A percentile compares a stretch with the other conserved stretches of the same genome.
phyloP scores from a whole-genome alignment of 23 red algal species.

The Gracilariopsis chorda region DNA sequence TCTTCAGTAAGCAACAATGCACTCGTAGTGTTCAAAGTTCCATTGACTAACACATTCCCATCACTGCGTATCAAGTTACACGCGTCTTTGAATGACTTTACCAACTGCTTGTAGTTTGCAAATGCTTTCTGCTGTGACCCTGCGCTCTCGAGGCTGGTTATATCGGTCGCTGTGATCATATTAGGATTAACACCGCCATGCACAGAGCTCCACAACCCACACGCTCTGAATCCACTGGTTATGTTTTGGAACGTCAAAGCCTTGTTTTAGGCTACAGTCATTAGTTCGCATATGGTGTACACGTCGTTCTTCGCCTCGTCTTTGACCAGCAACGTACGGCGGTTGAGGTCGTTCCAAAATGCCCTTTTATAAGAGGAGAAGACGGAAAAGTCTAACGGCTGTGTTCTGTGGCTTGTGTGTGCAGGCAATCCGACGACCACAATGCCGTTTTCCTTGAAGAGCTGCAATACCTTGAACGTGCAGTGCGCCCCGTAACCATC shows the following conservation, averaged over 20 bases:
- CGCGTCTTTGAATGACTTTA: background rate
- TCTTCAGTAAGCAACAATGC: background rate
- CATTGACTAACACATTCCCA: constrained; percentile 7
- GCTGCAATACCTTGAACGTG: background rate
- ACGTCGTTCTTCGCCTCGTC: background rate
- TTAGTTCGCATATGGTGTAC: background rate
- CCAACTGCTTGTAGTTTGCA: background rate
- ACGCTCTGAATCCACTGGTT: background rate
- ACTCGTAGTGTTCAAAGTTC: background rate
- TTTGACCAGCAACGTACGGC: background rate
- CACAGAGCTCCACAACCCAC: background rate
- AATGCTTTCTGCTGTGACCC: background rate
- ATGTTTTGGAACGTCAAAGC: background rate
- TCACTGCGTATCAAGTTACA: background rate
- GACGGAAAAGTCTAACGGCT: too few species aligned
- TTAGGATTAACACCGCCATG: background rate
- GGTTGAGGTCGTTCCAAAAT: constrained; percentile 13
- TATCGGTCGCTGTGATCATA: background rate
- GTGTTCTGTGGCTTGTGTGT: too few species aligned
- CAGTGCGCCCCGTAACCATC: background rate
- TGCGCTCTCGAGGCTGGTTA: background rate
- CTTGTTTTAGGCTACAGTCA: background rate
- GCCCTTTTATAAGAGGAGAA: too few species aligned
- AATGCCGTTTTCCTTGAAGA: too few species aligned
- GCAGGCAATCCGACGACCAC: too few species aligned